phyloP scores from a whole-genome alignment of 75 land plant genomes.

The Picea glauca region DNA sequence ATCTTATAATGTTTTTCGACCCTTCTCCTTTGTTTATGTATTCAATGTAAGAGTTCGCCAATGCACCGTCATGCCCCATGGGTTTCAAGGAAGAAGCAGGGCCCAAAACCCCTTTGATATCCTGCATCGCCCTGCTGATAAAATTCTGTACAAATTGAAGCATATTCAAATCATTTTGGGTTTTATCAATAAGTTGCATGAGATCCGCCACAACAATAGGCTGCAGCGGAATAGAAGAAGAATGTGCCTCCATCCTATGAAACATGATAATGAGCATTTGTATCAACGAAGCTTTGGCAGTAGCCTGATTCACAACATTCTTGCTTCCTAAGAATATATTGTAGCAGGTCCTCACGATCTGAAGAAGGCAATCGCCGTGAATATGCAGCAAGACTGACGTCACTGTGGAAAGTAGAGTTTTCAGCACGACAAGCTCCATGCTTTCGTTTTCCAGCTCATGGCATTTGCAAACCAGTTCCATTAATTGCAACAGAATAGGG shows the following conservation, averaged over 20 bases:
- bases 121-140: constrained; percentile 49
- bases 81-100: background rate
- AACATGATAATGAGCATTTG: constrained; percentile 61
- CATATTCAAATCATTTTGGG: constrained; percentile 43
- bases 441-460: constrained; percentile 39
- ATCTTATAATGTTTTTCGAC: too few species aligned
- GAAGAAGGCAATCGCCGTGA: constrained; percentile 36
- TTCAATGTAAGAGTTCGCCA: too few species aligned
- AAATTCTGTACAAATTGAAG: constrained; percentile 56
- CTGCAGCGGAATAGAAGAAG: constrained; percentile 17
- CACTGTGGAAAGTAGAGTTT: constrained; percentile 46
- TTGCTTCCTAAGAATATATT: constrained; percentile 62
- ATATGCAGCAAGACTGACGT: constrained; percentile 31
- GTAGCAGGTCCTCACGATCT: constrained; percentile 56
- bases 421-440: constrained; percentile 43
- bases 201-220: constrained; percentile 40
- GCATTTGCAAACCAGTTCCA: constrained; percentile 39
- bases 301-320: constrained; percentile 57
- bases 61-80: too few species aligned
- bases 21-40: too few species aligned
- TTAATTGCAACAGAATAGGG: constrained; percentile 5
- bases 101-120: constrained; percentile 27
- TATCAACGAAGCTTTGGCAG: constrained; percentile 56
- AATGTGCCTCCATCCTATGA: constrained; percentile 48
- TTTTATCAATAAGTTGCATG: constrained; percentile 46